phyloP scores from a whole-genome alignment of 345 rosid genomes.

The Populus nigra region DNA sequence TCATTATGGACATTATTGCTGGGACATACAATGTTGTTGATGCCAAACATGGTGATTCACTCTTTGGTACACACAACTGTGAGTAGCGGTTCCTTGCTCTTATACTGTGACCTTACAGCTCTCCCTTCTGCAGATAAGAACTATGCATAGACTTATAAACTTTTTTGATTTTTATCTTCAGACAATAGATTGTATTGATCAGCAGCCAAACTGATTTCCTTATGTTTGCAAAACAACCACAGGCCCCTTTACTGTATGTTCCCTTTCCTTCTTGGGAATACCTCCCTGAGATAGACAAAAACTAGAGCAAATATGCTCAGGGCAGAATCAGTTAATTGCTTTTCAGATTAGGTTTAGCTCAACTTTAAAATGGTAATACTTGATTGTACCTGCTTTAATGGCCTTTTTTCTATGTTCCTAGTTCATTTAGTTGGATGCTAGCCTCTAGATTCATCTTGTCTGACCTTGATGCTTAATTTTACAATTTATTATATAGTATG shows the following conservation, averaged over 20 bases:
- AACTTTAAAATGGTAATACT: background rate
- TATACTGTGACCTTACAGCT: background rate
- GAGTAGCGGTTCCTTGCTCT: constrained; percentile 37
- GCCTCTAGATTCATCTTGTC: background rate
- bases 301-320: background rate
- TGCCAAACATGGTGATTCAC: constrained; percentile 47
- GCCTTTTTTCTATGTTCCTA: background rate
- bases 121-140: background rate
- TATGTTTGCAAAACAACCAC: constrained; percentile 42
- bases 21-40: constrained; percentile 64
- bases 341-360: background rate
- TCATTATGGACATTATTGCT: constrained; percentile 94
- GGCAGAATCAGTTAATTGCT: background rate
- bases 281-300: background rate
- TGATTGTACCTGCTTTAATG: background rate
- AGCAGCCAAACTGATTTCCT: background rate
- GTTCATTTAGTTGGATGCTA: background rate
- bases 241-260: constrained; percentile 1
- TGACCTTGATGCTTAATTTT: background rate
- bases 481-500: background rate
- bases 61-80: constrained; percentile 66
- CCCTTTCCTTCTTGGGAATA: background rate
- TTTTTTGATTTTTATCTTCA: too few relatives aligned
- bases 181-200: background rate
- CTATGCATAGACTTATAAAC: background rate